Base-by-base conservation (phyloP, 371 early-diverging fungal genomes). In the Haplosporangium sp. region DNA sequence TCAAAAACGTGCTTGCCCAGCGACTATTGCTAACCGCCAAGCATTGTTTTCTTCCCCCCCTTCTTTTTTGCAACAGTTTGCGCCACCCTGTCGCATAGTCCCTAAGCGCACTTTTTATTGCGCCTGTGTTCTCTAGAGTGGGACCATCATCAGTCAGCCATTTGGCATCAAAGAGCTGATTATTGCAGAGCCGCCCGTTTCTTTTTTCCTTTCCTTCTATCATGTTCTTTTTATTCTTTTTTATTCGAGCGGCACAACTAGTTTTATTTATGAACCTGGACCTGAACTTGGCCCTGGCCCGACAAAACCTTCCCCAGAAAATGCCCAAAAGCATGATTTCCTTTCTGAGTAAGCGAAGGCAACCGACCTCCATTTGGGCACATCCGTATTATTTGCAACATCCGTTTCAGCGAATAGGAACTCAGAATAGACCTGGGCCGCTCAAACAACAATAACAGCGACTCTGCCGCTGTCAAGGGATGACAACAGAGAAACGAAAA, bases 331-430 rank as follows among this genome's bases (percentile, higher is more conserved):
- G 51, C 37, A 60, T 21, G 29, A 64, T 64, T 64, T 64, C 56
- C 65, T 64, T 57, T 64, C 20, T 23, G 29, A 41, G 18, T 43
- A 46, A 55, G 45, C 29, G 13, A 23, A 12, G 37, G 63, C 12
- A 18, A 42, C 29, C 2, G 42, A 38, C n/a, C 64, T 55, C 48
- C 40, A 55, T 63, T 63, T 63, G 64, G 64, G 37, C 64, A 63
- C 55, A 29, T 29, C 29, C 29, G 29, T 29, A 29, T 4, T 29
- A 29, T 29, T 29, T 29, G 4, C 29, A 29, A 57, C 16, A 13
- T 55, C 65, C 65, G 65, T 66, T 57, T 37, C 43, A 16, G 59
- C 66, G 59, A 66, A 66, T 66, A 45, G 66, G 66, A 50, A 45
- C 8, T 18, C 21, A 36, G 38, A 7, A 38, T 47, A 21, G 48